phyloP scores from a whole-genome alignment of 2,329 filamentous ascomycete genomes.

The Lomentospora prolificans region DNA sequence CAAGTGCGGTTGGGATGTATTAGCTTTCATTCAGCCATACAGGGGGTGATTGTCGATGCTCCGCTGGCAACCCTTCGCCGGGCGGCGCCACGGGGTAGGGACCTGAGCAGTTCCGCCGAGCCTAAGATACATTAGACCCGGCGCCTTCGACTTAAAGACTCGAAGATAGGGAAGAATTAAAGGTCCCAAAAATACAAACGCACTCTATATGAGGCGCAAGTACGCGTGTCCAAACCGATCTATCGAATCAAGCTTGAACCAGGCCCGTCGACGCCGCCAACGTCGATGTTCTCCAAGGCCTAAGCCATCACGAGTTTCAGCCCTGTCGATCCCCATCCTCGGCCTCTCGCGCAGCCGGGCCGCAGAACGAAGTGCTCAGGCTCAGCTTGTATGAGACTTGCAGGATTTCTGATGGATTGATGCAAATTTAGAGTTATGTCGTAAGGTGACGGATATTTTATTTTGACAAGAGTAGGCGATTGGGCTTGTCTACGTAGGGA shows the following conservation, averaged over 20 bases:
- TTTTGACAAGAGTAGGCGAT: neutral
- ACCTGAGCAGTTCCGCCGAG: slow-evolving; percentile 1
- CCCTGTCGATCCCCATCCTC: slow-evolving; percentile 4
- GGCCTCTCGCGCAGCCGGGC: neutral
- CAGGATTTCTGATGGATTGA: neutral
- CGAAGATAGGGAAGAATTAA: no score
- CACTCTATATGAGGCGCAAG: no score
- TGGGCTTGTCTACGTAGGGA: no score
- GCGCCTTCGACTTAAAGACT: no score
- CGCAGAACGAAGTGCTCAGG: neutral
- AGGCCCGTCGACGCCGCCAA: neutral
- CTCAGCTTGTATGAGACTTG: neutral
- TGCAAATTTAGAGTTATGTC: neutral
- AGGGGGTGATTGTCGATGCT: neutral
- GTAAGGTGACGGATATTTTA: neutral
- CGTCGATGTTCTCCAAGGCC: neutral
- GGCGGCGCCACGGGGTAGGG: neutral
- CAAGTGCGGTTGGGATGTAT: no score
- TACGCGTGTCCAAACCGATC: no score
- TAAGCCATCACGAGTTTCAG: neutral
- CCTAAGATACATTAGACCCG: neutral
- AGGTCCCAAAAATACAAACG: no score
- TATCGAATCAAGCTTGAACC: no score
- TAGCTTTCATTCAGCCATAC: neutral
- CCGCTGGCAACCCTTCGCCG: neutral